phyloP scores from a whole-genome alignment of 148 eudicot genomes.

The Salicornia ramosissima region DNA sequence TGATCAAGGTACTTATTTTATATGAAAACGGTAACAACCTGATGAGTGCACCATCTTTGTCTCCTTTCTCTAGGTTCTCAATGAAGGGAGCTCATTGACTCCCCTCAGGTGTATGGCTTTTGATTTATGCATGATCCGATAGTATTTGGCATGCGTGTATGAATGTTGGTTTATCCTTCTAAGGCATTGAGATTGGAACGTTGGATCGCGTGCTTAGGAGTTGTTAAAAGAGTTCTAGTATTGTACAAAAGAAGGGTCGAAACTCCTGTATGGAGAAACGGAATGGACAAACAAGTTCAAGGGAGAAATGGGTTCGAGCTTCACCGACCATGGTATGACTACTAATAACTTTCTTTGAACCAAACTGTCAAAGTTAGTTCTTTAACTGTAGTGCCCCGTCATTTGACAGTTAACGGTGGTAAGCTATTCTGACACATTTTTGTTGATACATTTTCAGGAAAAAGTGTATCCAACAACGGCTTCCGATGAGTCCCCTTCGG shows the following conservation, averaged over 20 bases:
- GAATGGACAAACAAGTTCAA: conserved; percentile 33
- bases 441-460: conserved; percentile 26
- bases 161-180: neutral
- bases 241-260: conserved; percentile 19
- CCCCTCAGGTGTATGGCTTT: conserved; percentile 2
- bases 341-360: neutral
- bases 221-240: conserved; percentile 28
- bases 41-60: neutral
- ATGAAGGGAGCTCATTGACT: conserved; percentile 7
- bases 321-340: conserved; percentile 59
- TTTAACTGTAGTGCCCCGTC: neutral
- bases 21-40: neutral
- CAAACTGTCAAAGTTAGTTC: neutral
- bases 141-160: neutral
- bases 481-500: conserved; percentile 27
- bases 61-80: conserved; percentile 13
- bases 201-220: conserved; percentile 1
- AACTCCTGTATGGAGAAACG: conserved; percentile 33
- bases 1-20: no score
- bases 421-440: conserved; percentile 3
- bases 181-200: conserved; percentile 2
- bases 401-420: neutral
- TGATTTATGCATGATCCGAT: conserved; percentile 11
- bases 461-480: conserved; percentile 33
- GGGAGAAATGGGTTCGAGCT: conserved; percentile 61